Evolutionary conservation across 208 protist genomes (phyloP).

Genomic region (Trypanosoma conorhini): DNA sequence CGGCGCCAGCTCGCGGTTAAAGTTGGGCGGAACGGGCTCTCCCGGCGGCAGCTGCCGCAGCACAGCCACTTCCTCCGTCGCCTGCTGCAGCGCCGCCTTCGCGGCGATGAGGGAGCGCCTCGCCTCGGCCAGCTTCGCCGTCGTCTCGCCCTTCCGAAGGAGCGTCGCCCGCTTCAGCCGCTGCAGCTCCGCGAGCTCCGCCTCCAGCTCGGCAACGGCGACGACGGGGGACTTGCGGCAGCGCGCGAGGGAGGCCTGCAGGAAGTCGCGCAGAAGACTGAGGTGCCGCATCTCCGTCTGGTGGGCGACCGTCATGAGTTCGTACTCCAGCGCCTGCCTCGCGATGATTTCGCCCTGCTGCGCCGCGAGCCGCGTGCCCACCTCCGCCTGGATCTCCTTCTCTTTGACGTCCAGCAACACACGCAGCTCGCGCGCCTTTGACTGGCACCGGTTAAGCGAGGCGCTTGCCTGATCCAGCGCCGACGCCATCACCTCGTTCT

Average conservation of each 20-base stretch:
- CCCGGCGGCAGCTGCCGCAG: conserved; percentile 3
- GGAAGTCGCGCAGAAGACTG: not conserved
- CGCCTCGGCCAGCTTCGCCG: conserved; percentile 13
- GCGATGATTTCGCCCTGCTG: conserved; percentile 1
- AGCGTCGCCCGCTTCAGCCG: not conserved
- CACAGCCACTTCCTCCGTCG: conserved; percentile 6
- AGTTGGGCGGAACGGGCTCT: conserved; percentile 4
- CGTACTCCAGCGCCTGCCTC: conserved; percentile 14
- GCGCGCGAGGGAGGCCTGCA: conserved; percentile 3
- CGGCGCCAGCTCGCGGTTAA: conserved; percentile 13
- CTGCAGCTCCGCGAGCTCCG: not conserved
- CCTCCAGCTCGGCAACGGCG: not conserved
- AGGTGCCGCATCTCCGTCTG: conserved; percentile 16
- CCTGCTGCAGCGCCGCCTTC: conserved; percentile 4
- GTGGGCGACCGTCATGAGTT: conserved; percentile 10
- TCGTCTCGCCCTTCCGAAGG: conserved; percentile 3
- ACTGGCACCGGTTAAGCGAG: not conserved
- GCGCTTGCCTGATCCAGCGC: not conserved
- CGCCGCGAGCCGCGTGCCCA: not conserved
- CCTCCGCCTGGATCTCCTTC: not conserved
- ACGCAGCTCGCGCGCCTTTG: conserved; percentile 11
- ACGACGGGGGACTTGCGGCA: not conserved
- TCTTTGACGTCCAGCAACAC: not conserved
- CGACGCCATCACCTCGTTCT: conserved; percentile 4
- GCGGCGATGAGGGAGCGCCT: conserved; percentile 6